Percentiles rank a stretch among this genome's conserved stretches.
Conservation (phyloP, 257 asterid species). For the Capsicum rhomboideum region DNA sequence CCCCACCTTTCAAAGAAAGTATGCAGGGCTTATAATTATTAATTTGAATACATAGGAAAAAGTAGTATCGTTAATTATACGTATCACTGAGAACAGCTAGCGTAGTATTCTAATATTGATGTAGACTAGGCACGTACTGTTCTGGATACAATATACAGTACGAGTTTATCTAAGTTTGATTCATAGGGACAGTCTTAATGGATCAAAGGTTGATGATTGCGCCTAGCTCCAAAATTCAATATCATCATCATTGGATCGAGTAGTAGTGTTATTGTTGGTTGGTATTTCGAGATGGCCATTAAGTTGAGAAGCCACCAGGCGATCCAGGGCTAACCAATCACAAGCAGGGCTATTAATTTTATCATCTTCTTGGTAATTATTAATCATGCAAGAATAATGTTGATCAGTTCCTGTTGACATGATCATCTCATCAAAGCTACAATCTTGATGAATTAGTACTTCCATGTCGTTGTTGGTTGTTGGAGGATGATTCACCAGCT, state of each 20-base stretch:
- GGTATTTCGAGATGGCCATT: constrained; percentile 34
- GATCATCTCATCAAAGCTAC: constrained; percentile 13
- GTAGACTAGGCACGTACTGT: not conserved
- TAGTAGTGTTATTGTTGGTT: not conserved
- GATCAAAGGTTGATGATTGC: constrained; percentile 48
- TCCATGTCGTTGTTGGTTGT: no score
- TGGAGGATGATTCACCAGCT: constrained; percentile 25
- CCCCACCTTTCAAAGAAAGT: not conserved
- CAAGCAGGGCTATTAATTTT: not conserved
- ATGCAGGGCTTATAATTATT: not conserved
- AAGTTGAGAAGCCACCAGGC: constrained; percentile 86
- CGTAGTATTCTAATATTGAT: not conserved
- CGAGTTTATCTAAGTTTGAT: not conserved
- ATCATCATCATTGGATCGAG: constrained; percentile 25
- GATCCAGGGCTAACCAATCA: constrained; percentile 67
- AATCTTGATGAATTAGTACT: constrained; percentile 9
- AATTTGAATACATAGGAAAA: not conserved
- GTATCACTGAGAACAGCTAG: not conserved
- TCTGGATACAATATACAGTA: not conserved
- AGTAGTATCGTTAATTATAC: not conserved
- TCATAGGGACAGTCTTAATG: constrained; percentile 59
- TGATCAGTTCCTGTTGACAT: not conserved
- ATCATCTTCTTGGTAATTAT: no score
- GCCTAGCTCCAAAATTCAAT: constrained; percentile 57
- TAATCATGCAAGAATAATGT: no score